A percentile compares a stretch with the other conserved stretches of the same genome.
These are phyloP conservation scores for Nothophoma quercina DNA, from an alignment of 2,329 filamentous ascomycete genomes.

Conservation along the genomic window DNA sequence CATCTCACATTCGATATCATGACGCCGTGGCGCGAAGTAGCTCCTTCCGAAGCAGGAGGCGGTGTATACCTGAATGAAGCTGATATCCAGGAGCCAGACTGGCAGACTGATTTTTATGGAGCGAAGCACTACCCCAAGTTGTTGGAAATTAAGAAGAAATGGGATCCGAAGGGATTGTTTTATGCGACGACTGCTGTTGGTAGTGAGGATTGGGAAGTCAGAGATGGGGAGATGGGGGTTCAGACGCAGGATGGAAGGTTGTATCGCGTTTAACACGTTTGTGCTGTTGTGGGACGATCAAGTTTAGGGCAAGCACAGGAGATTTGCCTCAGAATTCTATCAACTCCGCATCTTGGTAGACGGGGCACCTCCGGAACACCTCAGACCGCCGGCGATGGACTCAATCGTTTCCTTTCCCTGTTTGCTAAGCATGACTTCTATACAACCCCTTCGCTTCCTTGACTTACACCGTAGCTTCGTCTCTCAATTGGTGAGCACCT, in stretches of 20 bases:
- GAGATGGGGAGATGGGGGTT: constrained; percentile 27
- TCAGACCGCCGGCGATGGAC: too few relatives aligned
- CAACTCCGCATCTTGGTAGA: too few relatives aligned
- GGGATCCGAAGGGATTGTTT: constrained; percentile 39
- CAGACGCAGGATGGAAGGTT: constrained; percentile 36
- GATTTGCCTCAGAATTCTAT: too few relatives aligned
- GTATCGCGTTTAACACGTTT: constrained; percentile 17
- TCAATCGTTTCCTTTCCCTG: too few relatives aligned
- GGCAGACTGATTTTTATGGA: constrained; percentile 40
- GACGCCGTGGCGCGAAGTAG: constrained; percentile 23
- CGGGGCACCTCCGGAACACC: too few relatives aligned
- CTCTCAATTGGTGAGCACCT: too few relatives aligned
- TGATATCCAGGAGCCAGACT: constrained; percentile 34
- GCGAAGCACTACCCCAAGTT: constrained; percentile 32
- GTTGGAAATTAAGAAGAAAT: constrained; percentile 36
- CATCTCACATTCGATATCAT: constrained; percentile 28
- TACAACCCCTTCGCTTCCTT: too few relatives aligned
- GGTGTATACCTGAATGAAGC: constrained; percentile 40
- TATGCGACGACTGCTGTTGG: constrained; percentile 35
- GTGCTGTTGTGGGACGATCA: too few relatives aligned
- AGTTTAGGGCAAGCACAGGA: too few relatives aligned
- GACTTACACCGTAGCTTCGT: too few relatives aligned
- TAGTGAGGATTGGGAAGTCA: constrained; percentile 35
- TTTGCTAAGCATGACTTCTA: too few relatives aligned
- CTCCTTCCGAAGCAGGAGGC: constrained; percentile 27